These are phyloP conservation scores for Myxozyma geophila DNA, from an alignment of 805 yeast genomes.

Conservation along the genomic window DNA sequence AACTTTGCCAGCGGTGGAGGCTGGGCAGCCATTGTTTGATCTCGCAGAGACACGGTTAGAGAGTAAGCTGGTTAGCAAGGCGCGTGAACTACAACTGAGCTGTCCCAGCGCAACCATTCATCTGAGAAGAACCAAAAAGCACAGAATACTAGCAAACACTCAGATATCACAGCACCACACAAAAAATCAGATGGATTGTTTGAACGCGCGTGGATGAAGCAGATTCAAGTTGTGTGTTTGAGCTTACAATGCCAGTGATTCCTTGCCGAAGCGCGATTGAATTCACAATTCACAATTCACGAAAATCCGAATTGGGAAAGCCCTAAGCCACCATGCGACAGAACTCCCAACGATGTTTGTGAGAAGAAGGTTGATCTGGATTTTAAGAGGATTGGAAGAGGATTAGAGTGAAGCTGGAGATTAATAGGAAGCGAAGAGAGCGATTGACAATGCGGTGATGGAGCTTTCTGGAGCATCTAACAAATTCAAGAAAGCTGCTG, in stretches of 20 bases:
- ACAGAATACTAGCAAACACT: neutral
- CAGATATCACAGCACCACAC: neutral
- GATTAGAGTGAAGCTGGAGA: too few species aligned
- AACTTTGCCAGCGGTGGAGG: slow-evolving; percentile 18
- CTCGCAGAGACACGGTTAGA: neutral
- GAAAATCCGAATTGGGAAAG: neutral
- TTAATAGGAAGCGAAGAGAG: too few species aligned
- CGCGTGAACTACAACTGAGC: slow-evolving; percentile 8
- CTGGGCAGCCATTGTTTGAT: slow-evolving; percentile 10
- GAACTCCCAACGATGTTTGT: slow-evolving; percentile 3
- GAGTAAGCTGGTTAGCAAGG: neutral
- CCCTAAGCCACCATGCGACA: slow-evolving; percentile 9
- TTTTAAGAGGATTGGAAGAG: too few species aligned
- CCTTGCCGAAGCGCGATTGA: neutral
- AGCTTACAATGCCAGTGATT: slow-evolving; percentile 1
- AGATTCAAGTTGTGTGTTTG: neutral
- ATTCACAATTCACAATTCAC: too few species aligned
- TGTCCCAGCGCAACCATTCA: slow-evolving; percentile 10
- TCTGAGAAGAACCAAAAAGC: neutral
- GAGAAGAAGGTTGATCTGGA: too few species aligned
- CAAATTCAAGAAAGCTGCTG: slow-evolving; percentile 22
- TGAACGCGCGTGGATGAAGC: neutral
- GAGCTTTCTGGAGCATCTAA: slow-evolving; percentile 13
- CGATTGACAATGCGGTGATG: neutral
- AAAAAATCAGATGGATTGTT: neutral